Evolutionary conservation across 2,329 filamentous ascomycete species (phyloP).

Genomic region (Aspergillus fischeri): DNA sequence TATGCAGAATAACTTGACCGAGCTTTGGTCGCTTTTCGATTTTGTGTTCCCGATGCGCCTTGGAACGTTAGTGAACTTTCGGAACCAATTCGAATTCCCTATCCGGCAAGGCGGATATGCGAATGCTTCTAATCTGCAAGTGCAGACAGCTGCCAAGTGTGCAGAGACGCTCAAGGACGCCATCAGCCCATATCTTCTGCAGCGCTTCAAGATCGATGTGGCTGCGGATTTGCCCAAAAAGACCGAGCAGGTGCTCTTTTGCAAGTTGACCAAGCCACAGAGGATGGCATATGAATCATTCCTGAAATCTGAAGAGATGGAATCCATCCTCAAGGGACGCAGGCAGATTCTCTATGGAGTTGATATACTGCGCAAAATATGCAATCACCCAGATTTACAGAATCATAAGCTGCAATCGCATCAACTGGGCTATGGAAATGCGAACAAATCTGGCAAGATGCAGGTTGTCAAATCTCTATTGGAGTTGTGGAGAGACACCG

Average conservation of each 20-base stretch:
- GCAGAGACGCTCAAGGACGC: slow-evolving; percentile 91
- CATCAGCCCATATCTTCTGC: slow-evolving; percentile 87
- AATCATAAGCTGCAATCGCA: slow-evolving; percentile 59
- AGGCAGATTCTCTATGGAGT: slow-evolving; percentile 84
- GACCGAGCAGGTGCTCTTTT: slow-evolving; percentile 93
- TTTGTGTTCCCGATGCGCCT: slow-evolving; percentile 96
- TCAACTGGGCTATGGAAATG: slow-evolving; percentile 68
- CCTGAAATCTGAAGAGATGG: slow-evolving; percentile 76
- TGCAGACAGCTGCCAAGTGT: slow-evolving; percentile 90
- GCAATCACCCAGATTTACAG: slow-evolving; percentile 89
- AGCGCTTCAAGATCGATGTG: slow-evolving; percentile 89
- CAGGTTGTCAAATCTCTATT: slow-evolving; percentile 86
- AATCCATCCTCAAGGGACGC: slow-evolving; percentile 69
- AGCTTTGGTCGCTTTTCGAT: slow-evolving; percentile 96
- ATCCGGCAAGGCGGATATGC: slow-evolving; percentile 92
- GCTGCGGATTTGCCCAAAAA: slow-evolving; percentile 92
- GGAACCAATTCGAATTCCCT: slow-evolving; percentile 86
- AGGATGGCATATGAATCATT: slow-evolving; percentile 77
- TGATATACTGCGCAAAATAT: slow-evolving; percentile 90
- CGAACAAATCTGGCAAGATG: slow-evolving; percentile 87
- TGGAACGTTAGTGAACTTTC: slow-evolving; percentile 85
- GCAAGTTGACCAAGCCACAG: slow-evolving; percentile 79
- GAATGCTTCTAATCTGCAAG: slow-evolving; percentile 88
- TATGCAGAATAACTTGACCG: slow-evolving; percentile 93
- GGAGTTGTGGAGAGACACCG: slow-evolving; percentile 84